phyloP scores from a whole-genome alignment of 352 stramenopile species.

The Globisporangium alternatum region DNA sequence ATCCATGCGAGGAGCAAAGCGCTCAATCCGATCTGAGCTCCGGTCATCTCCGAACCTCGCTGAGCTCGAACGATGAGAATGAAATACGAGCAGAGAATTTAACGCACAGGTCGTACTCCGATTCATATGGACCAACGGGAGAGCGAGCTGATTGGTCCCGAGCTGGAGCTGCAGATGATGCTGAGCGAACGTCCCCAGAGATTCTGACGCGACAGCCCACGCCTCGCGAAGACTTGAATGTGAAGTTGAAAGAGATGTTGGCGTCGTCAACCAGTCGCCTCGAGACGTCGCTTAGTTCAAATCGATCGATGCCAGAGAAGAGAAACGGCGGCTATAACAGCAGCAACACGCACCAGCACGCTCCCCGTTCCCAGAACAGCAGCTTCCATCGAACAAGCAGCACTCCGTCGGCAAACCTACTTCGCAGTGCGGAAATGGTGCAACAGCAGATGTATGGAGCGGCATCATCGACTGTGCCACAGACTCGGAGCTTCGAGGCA shows the following conservation, averaged over 20 bases:
- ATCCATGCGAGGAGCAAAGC: background rate
- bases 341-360: background rate
- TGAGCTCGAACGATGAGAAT: background rate
- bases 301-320: background rate
- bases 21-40: background rate
- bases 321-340: background rate
- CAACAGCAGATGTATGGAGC: constrained; percentile 23
- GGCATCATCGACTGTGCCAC: background rate
- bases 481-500: background rate
- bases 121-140: background rate
- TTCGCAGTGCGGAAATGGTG: constrained; percentile 45
- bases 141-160: background rate
- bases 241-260: constrained; percentile 12
- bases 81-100: background rate
- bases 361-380: background rate
- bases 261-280: constrained; percentile 12
- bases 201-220: constrained; percentile 4
- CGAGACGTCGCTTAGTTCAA: constrained; percentile 8
- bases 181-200: background rate
- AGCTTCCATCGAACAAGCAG: background rate
- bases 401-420: background rate
- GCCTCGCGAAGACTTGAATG: constrained; percentile 10
- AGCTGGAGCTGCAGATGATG: background rate
- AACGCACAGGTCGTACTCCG: background rate
- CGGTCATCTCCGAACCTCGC: background rate